Percentiles rank a stretch among this genome's conserved stretches.
These are phyloP conservation scores for Aschersonia sp. DNA, from an alignment of 2,329 filamentous ascomycete genomes.

Conservation along the genomic window DNA sequence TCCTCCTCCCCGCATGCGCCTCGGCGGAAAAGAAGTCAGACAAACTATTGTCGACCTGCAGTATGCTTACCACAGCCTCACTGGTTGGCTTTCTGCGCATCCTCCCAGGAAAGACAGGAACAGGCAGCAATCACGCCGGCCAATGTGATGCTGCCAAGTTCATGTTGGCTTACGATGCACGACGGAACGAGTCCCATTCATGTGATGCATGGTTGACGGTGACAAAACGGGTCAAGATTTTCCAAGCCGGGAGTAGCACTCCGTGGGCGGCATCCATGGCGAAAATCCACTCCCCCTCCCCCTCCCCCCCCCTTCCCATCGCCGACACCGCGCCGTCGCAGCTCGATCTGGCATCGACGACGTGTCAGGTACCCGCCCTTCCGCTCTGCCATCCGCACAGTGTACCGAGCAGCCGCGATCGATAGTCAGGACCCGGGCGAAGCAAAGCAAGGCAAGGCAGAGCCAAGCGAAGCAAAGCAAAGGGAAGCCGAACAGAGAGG, in stretches of 20 bases:
- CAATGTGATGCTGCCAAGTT: background rate
- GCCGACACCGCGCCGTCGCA: background rate
- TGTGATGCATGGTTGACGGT: background rate
- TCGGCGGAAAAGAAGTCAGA: too few species aligned
- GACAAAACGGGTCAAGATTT: background rate
- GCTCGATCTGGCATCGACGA: constrained; percentile 1
- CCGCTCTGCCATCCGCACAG: constrained; percentile 1
- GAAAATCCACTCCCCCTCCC: background rate
- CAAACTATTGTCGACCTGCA: too few species aligned
- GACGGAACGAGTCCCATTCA: background rate
- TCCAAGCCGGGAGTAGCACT: background rate
- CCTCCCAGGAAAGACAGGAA: background rate
- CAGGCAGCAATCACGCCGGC: background rate
- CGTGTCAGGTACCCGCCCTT: constrained; percentile 2
- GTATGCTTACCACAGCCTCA: too few species aligned
- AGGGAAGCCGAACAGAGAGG: too few species aligned
- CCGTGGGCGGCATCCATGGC: background rate
- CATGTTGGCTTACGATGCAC: background rate
- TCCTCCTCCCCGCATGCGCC: too few species aligned
- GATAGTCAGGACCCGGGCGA: background rate
- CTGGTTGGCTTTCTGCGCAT: too few species aligned
- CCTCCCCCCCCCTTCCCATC: background rate
- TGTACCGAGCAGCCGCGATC: background rate
- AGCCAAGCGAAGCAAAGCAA: too few species aligned
- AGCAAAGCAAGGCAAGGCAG: too few species aligned